Evolutionary conservation across 2,329 filamentous ascomycete genomes (phyloP).

Genomic region (Fusarium zealandicum): DNA sequence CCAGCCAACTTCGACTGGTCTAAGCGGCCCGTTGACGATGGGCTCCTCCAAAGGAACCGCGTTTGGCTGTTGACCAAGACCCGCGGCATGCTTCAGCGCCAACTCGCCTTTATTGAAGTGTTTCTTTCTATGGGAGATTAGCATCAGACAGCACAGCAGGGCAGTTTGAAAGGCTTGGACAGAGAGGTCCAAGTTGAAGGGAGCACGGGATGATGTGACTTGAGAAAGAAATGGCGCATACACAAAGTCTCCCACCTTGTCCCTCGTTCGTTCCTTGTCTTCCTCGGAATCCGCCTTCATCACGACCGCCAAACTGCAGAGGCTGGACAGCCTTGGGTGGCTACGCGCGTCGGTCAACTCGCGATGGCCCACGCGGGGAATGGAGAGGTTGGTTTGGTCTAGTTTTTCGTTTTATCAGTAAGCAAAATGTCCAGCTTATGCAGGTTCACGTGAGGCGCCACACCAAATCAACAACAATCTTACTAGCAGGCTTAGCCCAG

Average conservation of each 20-base stretch:
- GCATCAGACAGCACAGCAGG: neutral
- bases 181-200: too few species aligned
- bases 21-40: constrained; percentile 40
- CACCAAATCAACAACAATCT: neutral
- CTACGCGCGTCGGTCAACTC: too few species aligned
- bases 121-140: constrained; percentile 38
- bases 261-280: constrained; percentile 41
- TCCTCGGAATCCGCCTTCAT: constrained; percentile 22
- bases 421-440: neutral
- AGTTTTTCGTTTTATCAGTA: neutral
- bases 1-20: constrained; percentile 62
- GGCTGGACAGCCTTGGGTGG: too few species aligned
- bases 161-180: neutral
- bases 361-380: neutral
- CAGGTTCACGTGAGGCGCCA: neutral
- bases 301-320: neutral
- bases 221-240: constrained; percentile 37
- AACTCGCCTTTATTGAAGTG: constrained; percentile 47
- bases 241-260: constrained; percentile 46
- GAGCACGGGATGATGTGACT: too few species aligned
- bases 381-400: neutral
- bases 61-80: constrained; percentile 45
- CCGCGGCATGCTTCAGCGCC: constrained; percentile 47
- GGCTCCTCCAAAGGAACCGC: constrained; percentile 43
- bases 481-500: neutral